Conservation (phyloP, 306 rosid species). For the Gillenia trifoliata region DNA sequence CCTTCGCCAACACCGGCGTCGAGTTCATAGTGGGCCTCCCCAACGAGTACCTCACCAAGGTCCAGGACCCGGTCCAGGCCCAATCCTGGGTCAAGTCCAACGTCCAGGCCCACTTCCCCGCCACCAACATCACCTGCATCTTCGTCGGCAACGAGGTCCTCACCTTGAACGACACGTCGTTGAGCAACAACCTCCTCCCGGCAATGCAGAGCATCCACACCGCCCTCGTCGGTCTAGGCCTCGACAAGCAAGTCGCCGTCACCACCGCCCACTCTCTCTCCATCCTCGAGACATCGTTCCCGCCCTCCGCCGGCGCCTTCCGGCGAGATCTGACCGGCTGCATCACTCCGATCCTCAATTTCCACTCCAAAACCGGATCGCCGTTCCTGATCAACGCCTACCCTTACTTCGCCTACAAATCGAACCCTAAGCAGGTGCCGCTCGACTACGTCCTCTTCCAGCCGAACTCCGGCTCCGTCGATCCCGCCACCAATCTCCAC, state of each 20-base stretch:
- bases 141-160: conserved; percentile 91
- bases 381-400: conserved; percentile 90
- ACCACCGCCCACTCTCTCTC: conserved; percentile 84
- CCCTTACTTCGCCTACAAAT: conserved; percentile 93
- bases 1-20: conserved; percentile 71
- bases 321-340: conserved; percentile 56
- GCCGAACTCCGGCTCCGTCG: conserved; percentile 70
- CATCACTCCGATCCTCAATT: conserved; percentile 56
- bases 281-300: conserved; percentile 66
- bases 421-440: conserved; percentile 60
- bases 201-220: conserved; percentile 85
- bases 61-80: conserved; percentile 61
- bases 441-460: conserved; percentile 79
- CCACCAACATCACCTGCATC: conserved; percentile 71
- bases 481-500: conserved; percentile 59
- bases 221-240: conserved; percentile 47
- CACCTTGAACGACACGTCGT: conserved; percentile 77
- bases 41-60: conserved; percentile 59
- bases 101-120: conserved; percentile 61
- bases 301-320: conserved; percentile 82
- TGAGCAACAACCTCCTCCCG: conserved; percentile 54
- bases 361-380: conserved; percentile 77
- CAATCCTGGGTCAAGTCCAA: conserved; percentile 74
- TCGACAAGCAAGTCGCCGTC: conserved; percentile 63
- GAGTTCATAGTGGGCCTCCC: conserved; percentile 81